phyloP scores from a whole-genome alignment of 2,329 filamentous ascomycete species.

The Aspergillus oerlinghausenensis region DNA sequence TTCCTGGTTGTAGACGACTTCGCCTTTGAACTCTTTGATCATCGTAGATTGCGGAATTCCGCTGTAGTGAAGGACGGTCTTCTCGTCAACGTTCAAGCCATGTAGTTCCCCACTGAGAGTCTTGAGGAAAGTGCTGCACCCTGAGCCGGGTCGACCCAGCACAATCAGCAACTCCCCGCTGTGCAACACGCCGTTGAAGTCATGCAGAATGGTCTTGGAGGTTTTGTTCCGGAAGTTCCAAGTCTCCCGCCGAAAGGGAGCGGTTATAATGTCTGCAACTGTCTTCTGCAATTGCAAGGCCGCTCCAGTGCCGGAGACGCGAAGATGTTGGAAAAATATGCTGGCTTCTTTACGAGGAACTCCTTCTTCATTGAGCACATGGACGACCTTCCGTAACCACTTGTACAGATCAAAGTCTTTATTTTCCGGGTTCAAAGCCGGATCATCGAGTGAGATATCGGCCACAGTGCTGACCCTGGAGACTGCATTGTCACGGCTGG shows the following conservation, averaged over 20 bases:
- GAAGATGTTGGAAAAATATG: conserved; percentile 20
- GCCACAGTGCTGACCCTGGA: background rate
- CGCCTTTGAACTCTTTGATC: conserved; percentile 35
- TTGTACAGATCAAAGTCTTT: conserved; percentile 7
- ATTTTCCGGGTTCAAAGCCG: conserved; percentile 3
- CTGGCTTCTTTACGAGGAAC: conserved; percentile 9
- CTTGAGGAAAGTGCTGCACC: conserved; percentile 77
- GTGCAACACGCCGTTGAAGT: conserved; percentile 56
- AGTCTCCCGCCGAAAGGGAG: conserved; percentile 15
- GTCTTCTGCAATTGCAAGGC: conserved; percentile 23
- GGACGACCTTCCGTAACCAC: conserved; percentile 1
- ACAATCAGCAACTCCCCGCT: conserved; percentile 50
- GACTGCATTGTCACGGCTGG: background rate
- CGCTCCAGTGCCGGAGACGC: conserved; percentile 23
- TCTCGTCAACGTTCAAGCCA: conserved; percentile 65
- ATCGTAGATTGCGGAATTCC: conserved; percentile 40
- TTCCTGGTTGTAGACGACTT: conserved; percentile 45
- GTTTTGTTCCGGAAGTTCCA: conserved; percentile 19
- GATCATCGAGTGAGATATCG: conserved; percentile 1
- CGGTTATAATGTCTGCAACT: conserved; percentile 14
- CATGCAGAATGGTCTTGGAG: conserved; percentile 47
- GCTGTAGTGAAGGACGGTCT: conserved; percentile 76
- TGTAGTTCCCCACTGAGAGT: conserved; percentile 76
- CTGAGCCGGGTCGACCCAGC: conserved; percentile 42
- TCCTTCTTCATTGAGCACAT: conserved; percentile 1